Conservation (phyloP, 1,139 yeast species). For the Hanseniaspora gamundiae region DNA sequence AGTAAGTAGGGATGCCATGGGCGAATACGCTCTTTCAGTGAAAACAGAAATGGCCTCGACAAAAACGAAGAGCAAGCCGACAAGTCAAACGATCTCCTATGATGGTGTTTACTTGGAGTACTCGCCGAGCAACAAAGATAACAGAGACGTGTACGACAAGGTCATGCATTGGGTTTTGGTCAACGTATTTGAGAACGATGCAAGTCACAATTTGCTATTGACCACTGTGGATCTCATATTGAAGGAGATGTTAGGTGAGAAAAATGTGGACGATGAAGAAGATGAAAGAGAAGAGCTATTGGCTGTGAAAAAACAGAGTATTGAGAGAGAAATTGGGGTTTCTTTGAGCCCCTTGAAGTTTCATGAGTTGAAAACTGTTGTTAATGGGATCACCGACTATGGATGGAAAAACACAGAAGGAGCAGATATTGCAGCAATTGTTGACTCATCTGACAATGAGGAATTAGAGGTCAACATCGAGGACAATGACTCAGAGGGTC, state of each 20-base stretch:
- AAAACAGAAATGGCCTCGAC: not conserved
- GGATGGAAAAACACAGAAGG: conserved; percentile 15
- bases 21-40: not conserved
- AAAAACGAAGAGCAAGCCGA: not conserved
- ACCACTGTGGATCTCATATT: conserved; percentile 51
- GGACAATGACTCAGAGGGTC: conserved; percentile 13
- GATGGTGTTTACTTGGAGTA: conserved; percentile 27
- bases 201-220: conserved; percentile 41
- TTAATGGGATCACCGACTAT: conserved; percentile 48
- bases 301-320: conserved; percentile 24
- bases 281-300: conserved; percentile 28
- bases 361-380: conserved; percentile 39
- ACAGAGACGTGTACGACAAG: conserved; percentile 32
- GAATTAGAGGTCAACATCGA: conserved; percentile 18
- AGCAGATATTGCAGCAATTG: conserved; percentile 6
- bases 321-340: conserved; percentile 34
- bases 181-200: conserved; percentile 37
- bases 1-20: not conserved
- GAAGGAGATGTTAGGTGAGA: conserved; percentile 41
- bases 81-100: no score
- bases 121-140: conserved; percentile 38
- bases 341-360: conserved; percentile 36
- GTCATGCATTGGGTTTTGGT: conserved; percentile 38
- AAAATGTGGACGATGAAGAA: conserved; percentile 24
- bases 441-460: conserved; percentile 21